Conservation (phyloP, 192 early-diverging fungal species). For the Jimgerdemannia flammicorona region DNA sequence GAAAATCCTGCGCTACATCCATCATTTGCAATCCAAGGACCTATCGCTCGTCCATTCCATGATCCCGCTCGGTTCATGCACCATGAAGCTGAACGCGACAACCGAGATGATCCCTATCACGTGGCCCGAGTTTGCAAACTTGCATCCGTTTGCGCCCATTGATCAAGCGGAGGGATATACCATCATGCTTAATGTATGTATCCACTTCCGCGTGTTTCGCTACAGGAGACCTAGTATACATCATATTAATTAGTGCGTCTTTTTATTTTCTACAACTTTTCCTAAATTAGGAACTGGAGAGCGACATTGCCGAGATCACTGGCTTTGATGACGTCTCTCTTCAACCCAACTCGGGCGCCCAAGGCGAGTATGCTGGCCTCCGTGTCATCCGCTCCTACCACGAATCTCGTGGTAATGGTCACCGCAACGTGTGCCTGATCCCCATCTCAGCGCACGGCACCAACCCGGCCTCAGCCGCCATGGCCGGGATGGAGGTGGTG, state of each 20-base stretch:
- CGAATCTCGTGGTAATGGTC: constrained; percentile 69
- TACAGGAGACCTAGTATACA: too few species aligned
- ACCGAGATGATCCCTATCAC: constrained; percentile 99
- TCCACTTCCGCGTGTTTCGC: background rate
- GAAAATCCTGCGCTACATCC: constrained; percentile 97
- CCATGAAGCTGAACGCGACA: constrained; percentile 99
- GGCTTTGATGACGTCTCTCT: constrained; percentile 92
- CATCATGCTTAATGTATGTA: constrained; percentile 60
- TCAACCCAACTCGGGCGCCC: constrained; percentile 99
- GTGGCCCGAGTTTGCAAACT: constrained; percentile 92
- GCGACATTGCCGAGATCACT: constrained; percentile 87
- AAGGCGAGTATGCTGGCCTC: constrained; percentile 98
- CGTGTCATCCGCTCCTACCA: constrained; percentile 94
- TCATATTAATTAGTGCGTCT: too few species aligned
- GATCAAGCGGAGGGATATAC: constrained; percentile 95
- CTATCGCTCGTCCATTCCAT: constrained; percentile 97
- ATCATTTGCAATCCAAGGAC: constrained; percentile 95
- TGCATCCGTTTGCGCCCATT: constrained; percentile 95
- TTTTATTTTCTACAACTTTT: background rate
- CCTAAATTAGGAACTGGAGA: constrained; percentile 66
- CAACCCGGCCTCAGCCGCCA: constrained; percentile 97
- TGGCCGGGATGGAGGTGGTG: constrained; percentile 95
- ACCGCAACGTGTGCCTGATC: constrained; percentile 93
- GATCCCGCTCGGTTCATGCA: constrained; percentile 98
- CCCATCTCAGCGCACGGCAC: constrained; percentile 99